phyloP scores from a whole-genome alignment of 1,284 basidiomycete species.

The Leccinum fuscescens region DNA sequence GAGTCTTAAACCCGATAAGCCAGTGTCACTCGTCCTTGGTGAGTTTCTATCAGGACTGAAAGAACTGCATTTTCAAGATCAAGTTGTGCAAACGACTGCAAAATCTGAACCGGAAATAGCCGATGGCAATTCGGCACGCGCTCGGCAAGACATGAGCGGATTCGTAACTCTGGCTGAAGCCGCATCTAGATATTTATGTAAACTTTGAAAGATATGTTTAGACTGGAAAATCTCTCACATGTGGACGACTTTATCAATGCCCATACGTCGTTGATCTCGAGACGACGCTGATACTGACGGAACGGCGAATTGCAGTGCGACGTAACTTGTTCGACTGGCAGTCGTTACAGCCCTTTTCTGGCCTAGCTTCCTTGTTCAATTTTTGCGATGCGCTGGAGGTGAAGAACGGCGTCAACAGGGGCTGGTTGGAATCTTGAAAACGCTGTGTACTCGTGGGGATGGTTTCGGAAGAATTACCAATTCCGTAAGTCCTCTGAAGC shows the following conservation, averaged over 20 bases:
- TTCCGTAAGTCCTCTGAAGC: neutral
- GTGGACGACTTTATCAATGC: no score
- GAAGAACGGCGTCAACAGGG: neutral
- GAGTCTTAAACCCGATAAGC: neutral
- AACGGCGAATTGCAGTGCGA: slow-evolving; percentile 39
- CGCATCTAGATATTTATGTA: no score
- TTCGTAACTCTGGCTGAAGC: no score
- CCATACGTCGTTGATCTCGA: no score
- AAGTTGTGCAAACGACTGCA: neutral
- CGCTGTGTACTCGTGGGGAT: neutral
- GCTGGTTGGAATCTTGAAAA: slow-evolving; percentile 16
- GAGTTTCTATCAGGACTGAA: neutral
- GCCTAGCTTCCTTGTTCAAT: slow-evolving; percentile 40
- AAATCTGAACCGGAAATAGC: neutral
- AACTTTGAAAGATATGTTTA: no score
- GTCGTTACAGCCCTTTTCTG: slow-evolving; percentile 35
- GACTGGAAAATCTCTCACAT: no score
- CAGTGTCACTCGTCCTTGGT: neutral
- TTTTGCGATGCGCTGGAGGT: slow-evolving; percentile 53
- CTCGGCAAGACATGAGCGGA: neutral
- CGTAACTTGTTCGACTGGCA: slow-evolving; percentile 54
- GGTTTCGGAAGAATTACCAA: neutral
- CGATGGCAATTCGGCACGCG: neutral
- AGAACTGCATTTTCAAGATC: neutral
- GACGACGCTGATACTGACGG: neutral